Conservation (phyloP, 169 alveolate species). For the Cystoisospora suis region DNA sequence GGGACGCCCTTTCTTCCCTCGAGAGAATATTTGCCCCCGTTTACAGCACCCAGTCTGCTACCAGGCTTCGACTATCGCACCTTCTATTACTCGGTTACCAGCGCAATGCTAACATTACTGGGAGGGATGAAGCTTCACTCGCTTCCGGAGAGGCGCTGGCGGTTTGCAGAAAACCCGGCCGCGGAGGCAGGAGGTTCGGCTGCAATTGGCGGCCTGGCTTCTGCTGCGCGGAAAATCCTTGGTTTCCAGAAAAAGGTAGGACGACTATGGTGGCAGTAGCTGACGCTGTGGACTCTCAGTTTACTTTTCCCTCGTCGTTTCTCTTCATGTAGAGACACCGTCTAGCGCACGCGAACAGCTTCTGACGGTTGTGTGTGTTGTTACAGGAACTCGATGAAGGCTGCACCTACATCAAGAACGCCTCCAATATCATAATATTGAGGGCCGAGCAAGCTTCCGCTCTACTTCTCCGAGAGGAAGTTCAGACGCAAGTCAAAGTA, state of each 20-base stretch:
- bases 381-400: conserved; percentile 36
- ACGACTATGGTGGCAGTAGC: not conserved
- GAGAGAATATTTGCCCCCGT: conserved; percentile 7
- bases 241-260: conserved; percentile 34
- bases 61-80: conserved; percentile 36
- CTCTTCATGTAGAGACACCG: too few relatives aligned
- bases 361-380: not conserved
- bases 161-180: conserved; percentile 31
- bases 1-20: conserved; percentile 19
- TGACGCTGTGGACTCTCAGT: not conserved
- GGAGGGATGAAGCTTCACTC: conserved; percentile 44
- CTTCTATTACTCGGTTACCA: conserved; percentile 23
- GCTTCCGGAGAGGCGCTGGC: conserved; percentile 41
- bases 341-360: not conserved
- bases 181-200: conserved; percentile 31
- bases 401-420: conserved; percentile 44
- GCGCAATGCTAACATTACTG: conserved; percentile 45
- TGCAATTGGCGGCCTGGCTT: conserved; percentile 45
- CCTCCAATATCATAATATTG: conserved; percentile 18
- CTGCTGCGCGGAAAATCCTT: conserved; percentile 37
- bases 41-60: not conserved
- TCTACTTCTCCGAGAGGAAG: conserved; percentile 8
- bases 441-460: conserved; percentile 62
- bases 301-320: not conserved
- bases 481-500: not conserved